These are phyloP conservation scores for Galerina sulciceps DNA, from an alignment of 768 basidiomycete genomes.

Conservation along the genomic window DNA sequence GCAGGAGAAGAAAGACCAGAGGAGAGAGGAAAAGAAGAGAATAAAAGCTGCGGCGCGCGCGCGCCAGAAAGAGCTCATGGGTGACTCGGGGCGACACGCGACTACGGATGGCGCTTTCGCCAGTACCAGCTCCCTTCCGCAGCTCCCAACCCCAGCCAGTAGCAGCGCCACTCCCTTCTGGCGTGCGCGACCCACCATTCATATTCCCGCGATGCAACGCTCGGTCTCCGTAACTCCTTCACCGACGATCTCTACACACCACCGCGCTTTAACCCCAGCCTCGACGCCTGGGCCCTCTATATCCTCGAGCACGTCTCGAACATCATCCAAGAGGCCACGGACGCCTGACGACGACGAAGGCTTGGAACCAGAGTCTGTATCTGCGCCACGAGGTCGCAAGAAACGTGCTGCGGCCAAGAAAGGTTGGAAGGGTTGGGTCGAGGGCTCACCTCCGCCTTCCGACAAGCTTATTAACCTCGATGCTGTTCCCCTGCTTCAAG, in stretches of 20 bases:
- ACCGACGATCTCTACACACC: conserved; percentile 49
- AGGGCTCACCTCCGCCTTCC: conserved; percentile 81
- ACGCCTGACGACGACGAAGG: conserved; percentile 71
- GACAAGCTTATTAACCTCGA: conserved; percentile 85
- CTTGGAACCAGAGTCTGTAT: conserved; percentile 25
- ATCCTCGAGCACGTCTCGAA: conserved; percentile 74
- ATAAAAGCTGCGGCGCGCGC: conserved; percentile 34
- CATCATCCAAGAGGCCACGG: conserved; percentile 79
- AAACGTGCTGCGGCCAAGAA: conserved; percentile 74
- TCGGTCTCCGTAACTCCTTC: conserved; percentile 79
- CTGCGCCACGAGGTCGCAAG: conserved; percentile 42
- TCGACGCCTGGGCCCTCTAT: conserved; percentile 79
- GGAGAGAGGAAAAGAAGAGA: conserved; percentile 50
- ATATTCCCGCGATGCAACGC: conserved; percentile 70
- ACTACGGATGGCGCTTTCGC: conserved; percentile 28
- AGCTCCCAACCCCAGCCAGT: conserved; percentile 27
- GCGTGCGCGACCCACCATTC: conserved; percentile 73
- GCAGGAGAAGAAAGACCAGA: conserved; percentile 57
- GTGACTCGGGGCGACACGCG: conserved; percentile 32
- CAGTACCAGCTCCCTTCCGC: conserved; percentile 31
- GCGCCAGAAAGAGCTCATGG: conserved; percentile 35
- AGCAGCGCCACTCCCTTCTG: conserved; percentile 59
- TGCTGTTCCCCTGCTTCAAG: conserved; percentile 67
- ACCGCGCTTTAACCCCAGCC: conserved; percentile 59
- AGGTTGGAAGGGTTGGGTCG: conserved; percentile 93